Evolutionary conservation across 352 stramenopile species (phyloP), one percentile per base, ranked within the genome.

Genomic region (Globisporangium uncinulatum): DNA sequence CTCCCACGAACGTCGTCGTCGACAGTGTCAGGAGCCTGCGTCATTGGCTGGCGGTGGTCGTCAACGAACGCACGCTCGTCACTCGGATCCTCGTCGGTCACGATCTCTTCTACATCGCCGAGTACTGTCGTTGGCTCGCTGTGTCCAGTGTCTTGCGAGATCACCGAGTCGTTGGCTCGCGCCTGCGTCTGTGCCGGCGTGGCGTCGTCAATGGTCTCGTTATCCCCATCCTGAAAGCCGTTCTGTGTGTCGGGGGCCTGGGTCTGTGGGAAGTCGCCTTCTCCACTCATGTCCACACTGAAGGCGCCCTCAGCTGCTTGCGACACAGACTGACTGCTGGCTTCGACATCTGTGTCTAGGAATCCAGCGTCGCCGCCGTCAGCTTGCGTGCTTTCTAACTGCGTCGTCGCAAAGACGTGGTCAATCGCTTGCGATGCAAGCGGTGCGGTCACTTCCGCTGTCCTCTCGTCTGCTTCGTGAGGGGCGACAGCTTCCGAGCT

Each of bases 161-260:
- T 20, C 6, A 37, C 37, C 34, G 39, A 48, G 3, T 32, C 39
- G 1, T 56, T 36, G 14, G 45, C 3, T 17, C 19, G 19, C 37
- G 47, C 13, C 49, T 24, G 49, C 37, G 47, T 24, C 49, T 24
- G 49, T 13, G 32, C 45, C 49, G 45, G 31, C 2, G 31, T 10
- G 4, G 31, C 49, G 19, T 54, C 49, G 19, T 54, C 32, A 10
- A 34, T 39, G 17, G 31, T 41, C 21, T 34, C 31, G 17, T 45
- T 17, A 10, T 34, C 50, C 13, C 21, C 15, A 11, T 52, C 49
- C n/a, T 17, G 24, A 10, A 61, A 61, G 1, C 56, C 37, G 34
- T 56, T 47, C 4, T 49, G 24, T 8, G 47, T 56, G 17, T 61
- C 56, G 15, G 31, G 47, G 13, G 47, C 47, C 14, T 61, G 56